These are phyloP conservation scores for Antonospora locustae DNA, from an alignment of 371 early-diverging fungal species.

Conservation along the genomic window DNA sequence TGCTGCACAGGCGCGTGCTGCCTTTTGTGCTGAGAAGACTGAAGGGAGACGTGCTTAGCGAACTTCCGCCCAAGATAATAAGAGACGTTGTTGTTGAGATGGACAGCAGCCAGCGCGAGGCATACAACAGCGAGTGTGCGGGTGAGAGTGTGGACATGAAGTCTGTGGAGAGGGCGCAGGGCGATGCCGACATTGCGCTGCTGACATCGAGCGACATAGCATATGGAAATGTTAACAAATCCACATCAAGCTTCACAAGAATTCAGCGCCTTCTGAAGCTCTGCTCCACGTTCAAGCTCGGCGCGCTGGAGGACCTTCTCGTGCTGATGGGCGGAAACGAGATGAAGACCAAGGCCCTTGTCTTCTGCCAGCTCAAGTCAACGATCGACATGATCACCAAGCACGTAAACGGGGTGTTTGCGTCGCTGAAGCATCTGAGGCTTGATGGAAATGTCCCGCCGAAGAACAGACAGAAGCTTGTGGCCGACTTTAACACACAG, in stretches of 20 bases:
- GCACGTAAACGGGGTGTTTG: conserved; percentile 48
- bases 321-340: conserved; percentile 59
- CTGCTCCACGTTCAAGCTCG: conserved; percentile 59
- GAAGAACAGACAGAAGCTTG: conserved; percentile 68
- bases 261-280: conserved; percentile 27
- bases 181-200: neutral
- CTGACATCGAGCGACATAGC: neutral
- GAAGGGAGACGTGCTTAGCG: conserved; percentile 90
- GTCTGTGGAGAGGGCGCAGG: neutral
- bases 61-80: conserved; percentile 96
- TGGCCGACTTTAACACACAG: conserved; percentile 78
- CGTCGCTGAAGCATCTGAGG: conserved; percentile 58
- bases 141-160: neutral
- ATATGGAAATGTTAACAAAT: neutral
- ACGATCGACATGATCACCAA: conserved; percentile 88
- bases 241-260: too few relatives aligned
- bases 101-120: conserved; percentile 62
- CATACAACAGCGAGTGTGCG: conserved; percentile 72
- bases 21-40: conserved; percentile 87
- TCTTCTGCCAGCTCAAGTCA: conserved; percentile 83
- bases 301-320: conserved; percentile 73
- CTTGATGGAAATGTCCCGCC: conserved; percentile 81
- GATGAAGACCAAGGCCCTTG: conserved; percentile 67
- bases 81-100: conserved; percentile 87
- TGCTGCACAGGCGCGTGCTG: conserved; percentile 79